Evolutionary conservation across 805 yeast genomes (phyloP), one percentile per base, ranked within the genome.

Genomic region (Candida xyloterini): DNA sequence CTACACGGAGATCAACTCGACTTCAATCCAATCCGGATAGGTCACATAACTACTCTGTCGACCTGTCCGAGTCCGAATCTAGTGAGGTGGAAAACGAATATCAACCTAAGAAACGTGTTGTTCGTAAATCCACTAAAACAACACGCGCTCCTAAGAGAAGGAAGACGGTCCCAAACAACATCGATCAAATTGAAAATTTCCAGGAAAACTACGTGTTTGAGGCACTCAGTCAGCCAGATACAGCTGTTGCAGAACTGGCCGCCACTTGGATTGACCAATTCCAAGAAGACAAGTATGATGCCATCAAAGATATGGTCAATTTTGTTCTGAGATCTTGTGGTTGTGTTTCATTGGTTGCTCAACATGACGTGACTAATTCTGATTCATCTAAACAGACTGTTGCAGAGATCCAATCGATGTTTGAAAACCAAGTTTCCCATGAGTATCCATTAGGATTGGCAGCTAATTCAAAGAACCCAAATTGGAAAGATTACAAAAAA

Each of bases 321-420:
- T 68, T 88, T 35, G 50, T 86, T 1, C 63, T 90, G 28, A 68
- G 89, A 43, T 67, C 80, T 34, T 78, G 86, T 56, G 96, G 96
- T 0, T 81, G 89, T 35, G 69, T 77, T 15, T 68, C 78, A 2
- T 75, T 74, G 18, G 74, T 86, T 8, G 81, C 80, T 43, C 76
- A 78, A 20, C 95, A 90, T 58, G 96, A 89, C 57, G 79, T 87
- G 35, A 68, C 53, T 5, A 58, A 55, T 42, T 38, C 57, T 2
- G 67, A 63, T 33, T 76, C 85, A 7, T 84, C 93, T 0, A 66
- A 74, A 11, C 84, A 81, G 25, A 85, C 96, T 0, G 74, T 86
- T 8, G 78, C 73, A 4, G 95, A 87, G 58, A 62, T 89, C 20
- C 84, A 84, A 46, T 66, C 76, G 14, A 62, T 75, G 31, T 84